These are phyloP conservation scores for Boletus speciosus DNA, from an alignment of 768 basidiomycete species.

Conservation along the genomic window DNA sequence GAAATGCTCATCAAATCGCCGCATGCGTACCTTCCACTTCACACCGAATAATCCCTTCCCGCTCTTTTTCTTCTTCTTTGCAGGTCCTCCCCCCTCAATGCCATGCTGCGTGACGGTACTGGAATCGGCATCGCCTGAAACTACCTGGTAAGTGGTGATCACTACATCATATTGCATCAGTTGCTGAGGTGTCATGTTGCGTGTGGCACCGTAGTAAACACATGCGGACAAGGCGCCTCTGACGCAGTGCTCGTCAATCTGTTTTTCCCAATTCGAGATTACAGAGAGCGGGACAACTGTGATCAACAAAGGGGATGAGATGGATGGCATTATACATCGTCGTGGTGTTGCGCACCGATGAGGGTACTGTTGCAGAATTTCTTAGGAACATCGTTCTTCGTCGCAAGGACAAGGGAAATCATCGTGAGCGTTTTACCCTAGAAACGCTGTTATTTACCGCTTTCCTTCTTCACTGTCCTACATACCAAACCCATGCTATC, in stretches of 20 bases:
- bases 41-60: constrained; percentile 62
- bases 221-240: constrained; percentile 49
- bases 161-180: constrained; percentile 72
- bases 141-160: constrained; percentile 80
- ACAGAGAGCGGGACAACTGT: constrained; percentile 80
- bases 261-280: constrained; percentile 86
- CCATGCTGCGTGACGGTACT: constrained; percentile 6
- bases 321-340: not conserved
- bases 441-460: constrained; percentile 3
- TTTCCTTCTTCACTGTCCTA: not conserved
- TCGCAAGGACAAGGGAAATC: constrained; percentile 76
- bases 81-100: constrained; percentile 24
- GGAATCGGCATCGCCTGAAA: constrained; percentile 50
- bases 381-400: constrained; percentile 57
- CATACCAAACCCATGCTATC: constrained; percentile 81
- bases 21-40: constrained; percentile 68
- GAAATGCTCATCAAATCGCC: not conserved
- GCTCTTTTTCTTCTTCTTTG: constrained; percentile 56
- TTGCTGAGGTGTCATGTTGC: constrained; percentile 53
- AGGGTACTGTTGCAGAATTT: constrained; percentile 68
- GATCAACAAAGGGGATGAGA: constrained; percentile 4
- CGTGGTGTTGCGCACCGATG: constrained; percentile 50
- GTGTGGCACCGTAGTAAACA: constrained; percentile 72
- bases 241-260: constrained; percentile 69
- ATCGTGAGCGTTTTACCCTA: constrained; percentile 92